These are phyloP conservation scores for Cochliopodium minus DNA, from an alignment of 208 protist genomes.

Conservation along the genomic window DNA sequence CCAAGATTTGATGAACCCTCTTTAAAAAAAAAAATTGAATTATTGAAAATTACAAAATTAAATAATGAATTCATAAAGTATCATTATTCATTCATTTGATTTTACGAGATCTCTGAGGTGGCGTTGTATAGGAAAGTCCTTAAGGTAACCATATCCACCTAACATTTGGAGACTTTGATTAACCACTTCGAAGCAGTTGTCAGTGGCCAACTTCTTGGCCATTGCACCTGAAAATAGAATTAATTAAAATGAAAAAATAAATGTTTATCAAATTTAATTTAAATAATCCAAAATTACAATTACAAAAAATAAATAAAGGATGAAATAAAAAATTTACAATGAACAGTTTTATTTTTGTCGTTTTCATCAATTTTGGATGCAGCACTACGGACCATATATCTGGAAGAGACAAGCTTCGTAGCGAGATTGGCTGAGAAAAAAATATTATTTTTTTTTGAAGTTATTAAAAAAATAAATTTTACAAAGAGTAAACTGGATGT, in stretches of 20 bases:
- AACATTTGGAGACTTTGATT: constrained; percentile 39
- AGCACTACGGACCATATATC: constrained; percentile 31
- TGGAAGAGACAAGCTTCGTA: constrained; percentile 26
- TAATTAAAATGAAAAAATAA: no score
- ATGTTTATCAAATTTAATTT: no score
- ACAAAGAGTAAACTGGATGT: constrained; percentile 36
- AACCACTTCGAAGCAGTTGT: constrained; percentile 32
- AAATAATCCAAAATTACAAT: no score
- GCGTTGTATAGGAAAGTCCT: constrained; percentile 40
- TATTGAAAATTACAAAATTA: no score
- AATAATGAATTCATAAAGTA: no score
- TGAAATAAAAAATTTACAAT: no score
- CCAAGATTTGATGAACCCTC: constrained; percentile 50
- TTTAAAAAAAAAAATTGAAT: no score
- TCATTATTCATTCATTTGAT: no score
- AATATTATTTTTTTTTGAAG: no score
- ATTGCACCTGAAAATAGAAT: constrained; percentile 40
- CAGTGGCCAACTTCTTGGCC: constrained; percentile 45
- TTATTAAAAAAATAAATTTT: no score
- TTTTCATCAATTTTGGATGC: constrained; percentile 25
- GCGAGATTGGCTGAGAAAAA: constrained; percentile 40
- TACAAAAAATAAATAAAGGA: no score
- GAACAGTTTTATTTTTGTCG: background rate
- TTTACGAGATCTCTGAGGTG: constrained; percentile 46
- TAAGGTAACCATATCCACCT: constrained; percentile 56